These are phyloP conservation scores for Pythium guiyangense DNA, from an alignment of 352 stramenopile genomes.

Conservation along the genomic window DNA sequence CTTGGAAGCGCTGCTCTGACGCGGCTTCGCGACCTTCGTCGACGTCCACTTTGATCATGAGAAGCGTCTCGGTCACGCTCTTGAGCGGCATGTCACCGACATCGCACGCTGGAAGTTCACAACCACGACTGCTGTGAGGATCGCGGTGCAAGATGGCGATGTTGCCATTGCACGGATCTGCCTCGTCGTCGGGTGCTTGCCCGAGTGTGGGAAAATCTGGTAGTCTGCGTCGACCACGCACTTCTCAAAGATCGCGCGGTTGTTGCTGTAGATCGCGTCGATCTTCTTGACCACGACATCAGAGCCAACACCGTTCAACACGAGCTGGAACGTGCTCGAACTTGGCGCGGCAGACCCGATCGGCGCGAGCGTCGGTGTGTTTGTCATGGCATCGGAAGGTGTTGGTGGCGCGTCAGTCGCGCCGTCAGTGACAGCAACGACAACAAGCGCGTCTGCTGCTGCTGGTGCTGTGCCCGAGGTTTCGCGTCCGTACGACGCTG, in stretches of 20 bases:
- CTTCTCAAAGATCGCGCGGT: conserved; percentile 47
- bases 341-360: conserved; percentile 32
- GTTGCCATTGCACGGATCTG: conserved; percentile 50
- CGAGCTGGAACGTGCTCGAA: conserved; percentile 41
- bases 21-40: conserved; percentile 18
- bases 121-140: conserved; percentile 49
- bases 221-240: conserved; percentile 50
- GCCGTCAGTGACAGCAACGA: not conserved
- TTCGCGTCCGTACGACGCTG: too few species aligned
- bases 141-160: conserved; percentile 37
- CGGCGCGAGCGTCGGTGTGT: conserved; percentile 20
- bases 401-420: not conserved
- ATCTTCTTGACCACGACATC: conserved; percentile 36
- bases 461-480: too few species aligned
- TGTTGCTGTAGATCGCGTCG: conserved; percentile 53
- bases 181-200: conserved; percentile 30
- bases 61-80: conserved; percentile 43
- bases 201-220: conserved; percentile 59
- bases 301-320: conserved; percentile 31
- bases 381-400: conserved; percentile 7
- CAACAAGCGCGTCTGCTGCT: not conserved
- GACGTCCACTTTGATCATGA: conserved; percentile 53
- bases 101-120: conserved; percentile 45
- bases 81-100: conserved; percentile 47
- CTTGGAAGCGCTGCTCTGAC: conserved; percentile 37